phyloP scores from a whole-genome alignment of 495 filamentous ascomycete species.

The Podospora bellae-mahoneyi region DNA sequence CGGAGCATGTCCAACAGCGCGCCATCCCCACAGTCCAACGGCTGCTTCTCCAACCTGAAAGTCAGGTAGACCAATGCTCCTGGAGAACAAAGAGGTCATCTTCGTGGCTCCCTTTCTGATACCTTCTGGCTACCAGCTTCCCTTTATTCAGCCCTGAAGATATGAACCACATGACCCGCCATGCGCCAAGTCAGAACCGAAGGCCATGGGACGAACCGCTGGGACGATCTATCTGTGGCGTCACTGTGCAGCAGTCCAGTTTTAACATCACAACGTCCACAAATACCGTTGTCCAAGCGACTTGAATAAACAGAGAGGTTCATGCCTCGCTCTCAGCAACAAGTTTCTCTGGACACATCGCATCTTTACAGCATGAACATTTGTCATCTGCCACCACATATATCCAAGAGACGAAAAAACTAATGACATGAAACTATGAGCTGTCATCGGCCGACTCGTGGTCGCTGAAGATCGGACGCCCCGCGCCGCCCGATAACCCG shows the following conservation, averaged over 20 bases:
- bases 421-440: slow-evolving; percentile 3
- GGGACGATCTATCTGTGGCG: slow-evolving; percentile 1
- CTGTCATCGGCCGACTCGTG: neutral
- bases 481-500: slow-evolving; percentile 6
- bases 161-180: neutral
- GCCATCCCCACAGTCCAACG: neutral
- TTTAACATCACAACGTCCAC: neutral
- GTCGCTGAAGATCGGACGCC: slow-evolving; percentile 1
- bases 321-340: neutral
- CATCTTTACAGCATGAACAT: neutral
- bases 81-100: neutral
- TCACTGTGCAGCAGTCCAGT: slow-evolving; percentile 8
- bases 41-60: neutral
- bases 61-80: neutral
- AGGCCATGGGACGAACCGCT: slow-evolving; percentile 1
- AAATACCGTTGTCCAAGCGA: neutral
- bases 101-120: neutral
- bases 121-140: neutral
- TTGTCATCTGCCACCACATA: neutral
- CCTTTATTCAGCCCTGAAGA: neutral
- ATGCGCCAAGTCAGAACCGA: slow-evolving; percentile 9
- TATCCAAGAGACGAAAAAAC: neutral
- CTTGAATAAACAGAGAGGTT: neutral
- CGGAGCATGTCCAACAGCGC: neutral
- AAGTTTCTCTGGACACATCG: neutral